These are phyloP conservation scores for Cercospora zeae-maydis DNA, from an alignment of 2,329 filamentous ascomycete genomes.

Conservation along the genomic window DNA sequence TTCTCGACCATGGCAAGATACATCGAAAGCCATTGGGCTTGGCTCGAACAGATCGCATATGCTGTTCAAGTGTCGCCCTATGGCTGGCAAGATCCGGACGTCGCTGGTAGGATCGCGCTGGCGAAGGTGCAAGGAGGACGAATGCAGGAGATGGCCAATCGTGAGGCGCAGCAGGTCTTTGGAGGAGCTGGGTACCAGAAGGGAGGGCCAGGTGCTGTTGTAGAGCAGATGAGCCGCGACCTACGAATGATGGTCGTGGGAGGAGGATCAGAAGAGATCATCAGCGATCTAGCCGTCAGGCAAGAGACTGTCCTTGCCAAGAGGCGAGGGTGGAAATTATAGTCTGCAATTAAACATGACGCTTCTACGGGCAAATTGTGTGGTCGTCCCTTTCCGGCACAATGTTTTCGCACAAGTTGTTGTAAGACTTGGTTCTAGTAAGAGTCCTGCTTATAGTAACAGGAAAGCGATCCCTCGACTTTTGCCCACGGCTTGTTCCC, in stretches of 20 bases:
- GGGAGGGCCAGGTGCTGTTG: slow-evolving; percentile 49
- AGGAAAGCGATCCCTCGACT: neutral
- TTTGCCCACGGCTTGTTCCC: neutral
- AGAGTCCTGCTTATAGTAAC: neutral
- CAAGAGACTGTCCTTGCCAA: slow-evolving; percentile 36
- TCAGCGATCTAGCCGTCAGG: slow-evolving; percentile 35
- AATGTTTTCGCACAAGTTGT: too few species aligned
- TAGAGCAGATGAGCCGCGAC: slow-evolving; percentile 55
- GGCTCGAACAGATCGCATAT: slow-evolving; percentile 34
- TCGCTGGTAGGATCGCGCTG: slow-evolving; percentile 52
- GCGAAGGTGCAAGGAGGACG: slow-evolving; percentile 53
- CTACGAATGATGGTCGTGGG: slow-evolving; percentile 46
- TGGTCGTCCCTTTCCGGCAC: too few species aligned
- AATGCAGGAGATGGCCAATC: slow-evolving; percentile 52
- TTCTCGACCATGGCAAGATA: slow-evolving; percentile 34
- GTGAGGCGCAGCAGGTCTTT: slow-evolving; percentile 56
- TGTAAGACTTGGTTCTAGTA: neutral
- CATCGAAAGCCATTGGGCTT: slow-evolving; percentile 35
- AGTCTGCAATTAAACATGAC: neutral
- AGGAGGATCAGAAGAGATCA: slow-evolving; percentile 37
- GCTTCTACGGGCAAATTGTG: too few species aligned
- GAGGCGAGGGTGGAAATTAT: slow-evolving; percentile 47
- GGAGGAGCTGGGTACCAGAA: slow-evolving; percentile 53
- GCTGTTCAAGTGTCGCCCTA: slow-evolving; percentile 30
- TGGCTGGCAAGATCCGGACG: slow-evolving; percentile 37